Conservation (phyloP, 805 yeast species). For the Groenewaldozyma tartarivorans region DNA sequence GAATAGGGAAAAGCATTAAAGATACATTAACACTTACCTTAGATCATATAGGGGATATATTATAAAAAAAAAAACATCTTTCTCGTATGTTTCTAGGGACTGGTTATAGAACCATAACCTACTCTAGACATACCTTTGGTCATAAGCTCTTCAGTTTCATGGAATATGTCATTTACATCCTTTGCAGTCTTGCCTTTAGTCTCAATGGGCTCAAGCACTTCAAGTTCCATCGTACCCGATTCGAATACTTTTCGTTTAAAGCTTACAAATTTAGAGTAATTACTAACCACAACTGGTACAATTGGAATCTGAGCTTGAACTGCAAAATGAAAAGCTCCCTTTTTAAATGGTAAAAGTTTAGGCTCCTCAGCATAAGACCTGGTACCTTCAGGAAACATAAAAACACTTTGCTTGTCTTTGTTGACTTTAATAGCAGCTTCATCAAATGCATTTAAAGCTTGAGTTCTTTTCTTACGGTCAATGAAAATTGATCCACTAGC, state of each 20-base stretch:
- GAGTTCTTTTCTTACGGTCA: constrained; percentile 68
- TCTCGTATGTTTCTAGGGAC: no score
- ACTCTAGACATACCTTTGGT: constrained; percentile 20
- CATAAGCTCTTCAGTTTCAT: constrained; percentile 54
- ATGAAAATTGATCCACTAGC: constrained; percentile 85
- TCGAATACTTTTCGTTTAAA: constrained; percentile 55
- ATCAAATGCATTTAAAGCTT: constrained; percentile 67
- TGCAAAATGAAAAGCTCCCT: constrained; percentile 97
- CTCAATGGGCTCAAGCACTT: constrained; percentile 71
- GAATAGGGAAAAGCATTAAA: no score
- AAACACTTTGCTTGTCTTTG: constrained; percentile 59
- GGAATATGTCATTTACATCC: constrained; percentile 55
- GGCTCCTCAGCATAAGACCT: constrained; percentile 69
- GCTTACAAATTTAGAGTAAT: constrained; percentile 67
- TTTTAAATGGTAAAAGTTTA: constrained; percentile 77
- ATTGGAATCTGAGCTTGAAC: constrained; percentile 85
- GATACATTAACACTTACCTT: no score
- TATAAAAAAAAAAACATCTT: no score
- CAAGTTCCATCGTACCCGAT: constrained; percentile 65
- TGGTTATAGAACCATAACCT: constrained; percentile 26
- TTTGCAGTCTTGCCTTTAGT: constrained; percentile 64
- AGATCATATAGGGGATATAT: no score
- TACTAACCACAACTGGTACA: constrained; percentile 79
- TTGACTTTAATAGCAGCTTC: constrained; percentile 57
- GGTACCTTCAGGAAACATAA: constrained; percentile 96